Evolutionary conservation across 257 asterid genomes (phyloP).

Genomic region (Scutellaria minor): DNA sequence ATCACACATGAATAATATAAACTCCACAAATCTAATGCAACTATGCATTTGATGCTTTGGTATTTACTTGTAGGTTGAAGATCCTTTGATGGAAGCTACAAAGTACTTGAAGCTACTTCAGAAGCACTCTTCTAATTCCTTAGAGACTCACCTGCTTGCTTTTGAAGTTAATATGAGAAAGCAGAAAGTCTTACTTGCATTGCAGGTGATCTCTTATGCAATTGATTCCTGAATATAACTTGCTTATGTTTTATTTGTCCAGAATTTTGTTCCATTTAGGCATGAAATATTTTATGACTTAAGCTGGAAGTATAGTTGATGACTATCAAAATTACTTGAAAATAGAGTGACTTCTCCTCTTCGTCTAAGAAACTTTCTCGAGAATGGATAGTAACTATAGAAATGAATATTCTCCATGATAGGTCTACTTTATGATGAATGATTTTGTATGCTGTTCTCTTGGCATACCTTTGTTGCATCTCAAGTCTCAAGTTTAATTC

Average conservation of each 20-base stretch:
- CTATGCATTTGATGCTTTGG: conserved; percentile 12
- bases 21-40: conserved; percentile 3
- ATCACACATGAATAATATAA: conserved; percentile 1
- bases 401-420: conserved; percentile 1
- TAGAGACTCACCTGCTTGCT: conserved; percentile 86
- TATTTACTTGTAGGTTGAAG: conserved; percentile 74
- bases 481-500: background rate
- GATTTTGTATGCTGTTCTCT: conserved; percentile 13
- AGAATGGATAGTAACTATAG: background rate
- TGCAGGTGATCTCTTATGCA: conserved; percentile 62
- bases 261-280: conserved; percentile 13
- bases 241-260: conserved; percentile 18
- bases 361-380: conserved; percentile 11
- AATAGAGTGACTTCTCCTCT: background rate
- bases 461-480: conserved; percentile 1
- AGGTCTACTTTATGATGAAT: conserved; percentile 6
- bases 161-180: conserved; percentile 94
- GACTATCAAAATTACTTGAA: background rate
- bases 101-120: conserved; percentile 93
- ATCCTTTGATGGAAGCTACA: conserved; percentile 88
- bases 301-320: conserved; percentile 8
- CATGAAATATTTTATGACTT: conserved; percentile 16
- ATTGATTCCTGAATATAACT: background rate
- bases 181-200: conserved; percentile 77
- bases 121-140: conserved; percentile 80